Conservation (phyloP, 176 grass and related monocot genomes). For the Otatea glauca region DNA sequence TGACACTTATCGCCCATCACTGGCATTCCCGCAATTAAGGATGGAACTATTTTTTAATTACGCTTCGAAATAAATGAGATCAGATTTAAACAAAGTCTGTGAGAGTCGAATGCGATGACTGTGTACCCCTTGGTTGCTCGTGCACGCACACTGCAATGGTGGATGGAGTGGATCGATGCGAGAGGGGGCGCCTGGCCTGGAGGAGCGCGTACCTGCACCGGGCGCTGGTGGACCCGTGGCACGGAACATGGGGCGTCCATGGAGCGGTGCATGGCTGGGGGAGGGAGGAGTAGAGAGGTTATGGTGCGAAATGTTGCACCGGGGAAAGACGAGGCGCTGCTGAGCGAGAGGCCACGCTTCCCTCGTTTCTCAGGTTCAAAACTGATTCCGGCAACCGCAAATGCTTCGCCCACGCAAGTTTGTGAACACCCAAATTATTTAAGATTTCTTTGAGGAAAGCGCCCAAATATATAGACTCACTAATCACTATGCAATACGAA, state of each 20-base stretch:
- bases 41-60: too few relatives aligned
- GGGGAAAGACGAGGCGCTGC: neutral
- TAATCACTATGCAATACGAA: too few relatives aligned
- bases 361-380: slow-evolving; percentile 27
- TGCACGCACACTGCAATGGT: neutral
- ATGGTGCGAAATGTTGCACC: too few relatives aligned
- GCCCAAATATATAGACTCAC: too few relatives aligned
- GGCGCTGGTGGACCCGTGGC: neutral
- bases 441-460: neutral
- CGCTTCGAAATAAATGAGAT: too few relatives aligned
- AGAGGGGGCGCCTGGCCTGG: too few relatives aligned
- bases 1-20: too few relatives aligned
- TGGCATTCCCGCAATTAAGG: too few relatives aligned
- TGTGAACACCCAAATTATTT: neutral
- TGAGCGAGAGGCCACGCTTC: slow-evolving; percentile 11
- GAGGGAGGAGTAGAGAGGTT: neutral
- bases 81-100: too few relatives aligned
- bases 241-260: neutral
- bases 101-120: too few relatives aligned
- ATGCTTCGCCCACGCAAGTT: neutral
- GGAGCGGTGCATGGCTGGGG: neutral
- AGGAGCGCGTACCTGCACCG: neutral
- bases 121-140: neutral
- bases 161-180: neutral
- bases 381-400: neutral